Percentiles rank a stretch among this genome's conserved stretches.
phyloP scores from a whole-genome alignment of 106 monocot genomes.

The Dendrobium nobile region DNA sequence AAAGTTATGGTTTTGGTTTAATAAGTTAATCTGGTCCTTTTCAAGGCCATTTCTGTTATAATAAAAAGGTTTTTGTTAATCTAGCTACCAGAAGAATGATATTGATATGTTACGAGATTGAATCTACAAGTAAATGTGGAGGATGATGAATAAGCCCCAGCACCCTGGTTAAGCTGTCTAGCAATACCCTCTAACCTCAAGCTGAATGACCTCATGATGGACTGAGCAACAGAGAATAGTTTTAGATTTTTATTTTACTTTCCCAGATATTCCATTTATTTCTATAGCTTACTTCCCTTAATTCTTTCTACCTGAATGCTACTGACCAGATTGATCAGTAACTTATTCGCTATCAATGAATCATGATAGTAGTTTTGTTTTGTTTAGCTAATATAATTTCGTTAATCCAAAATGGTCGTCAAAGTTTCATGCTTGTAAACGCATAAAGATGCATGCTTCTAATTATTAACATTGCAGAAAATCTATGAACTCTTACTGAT shows the following conservation, averaged over 20 bases:
- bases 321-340: too few species aligned
- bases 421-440: neutral
- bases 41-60: neutral
- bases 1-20: neutral
- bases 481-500: neutral
- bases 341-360: neutral
- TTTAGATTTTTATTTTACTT: neutral
- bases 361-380: neutral
- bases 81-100: neutral
- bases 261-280: neutral
- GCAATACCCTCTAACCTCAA: neutral
- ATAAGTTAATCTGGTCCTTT: neutral
- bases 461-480: neutral
- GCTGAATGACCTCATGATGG: neutral
- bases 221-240: neutral
- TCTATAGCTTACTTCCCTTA: neutral
- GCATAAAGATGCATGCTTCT: neutral
- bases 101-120: neutral
- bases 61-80: neutral
- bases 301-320: too few species aligned
- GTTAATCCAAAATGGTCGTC: neutral
- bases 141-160: neutral
- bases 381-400: neutral
- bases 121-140: neutral
- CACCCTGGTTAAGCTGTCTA: neutral